A percentile compares a stretch with the other conserved stretches of the same genome.
phyloP scores from a whole-genome alignment of 1,284 basidiomycete species.

The Meira miltonrushii region DNA sequence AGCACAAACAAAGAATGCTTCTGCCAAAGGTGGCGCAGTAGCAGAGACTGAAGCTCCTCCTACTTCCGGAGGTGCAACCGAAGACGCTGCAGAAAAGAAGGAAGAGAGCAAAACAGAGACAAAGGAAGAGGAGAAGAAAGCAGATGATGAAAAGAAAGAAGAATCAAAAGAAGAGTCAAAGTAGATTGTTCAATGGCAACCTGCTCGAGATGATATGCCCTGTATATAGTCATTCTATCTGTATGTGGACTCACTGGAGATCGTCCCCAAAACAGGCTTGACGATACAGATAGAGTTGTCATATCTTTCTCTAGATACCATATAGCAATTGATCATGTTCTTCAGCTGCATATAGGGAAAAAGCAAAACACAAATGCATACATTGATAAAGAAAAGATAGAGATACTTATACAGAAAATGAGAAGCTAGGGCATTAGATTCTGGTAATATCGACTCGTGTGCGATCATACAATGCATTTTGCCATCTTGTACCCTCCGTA shows the following conservation, averaged over 20 bases:
- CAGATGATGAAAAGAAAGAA: neutral
- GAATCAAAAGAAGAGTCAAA: neutral
- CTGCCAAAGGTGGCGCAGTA: constrained; percentile 18
- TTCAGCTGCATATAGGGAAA: no score
- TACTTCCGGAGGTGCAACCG: constrained; percentile 16
- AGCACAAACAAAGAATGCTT: constrained; percentile 41
- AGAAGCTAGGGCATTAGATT: neutral
- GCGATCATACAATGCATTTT: constrained; percentile 13
- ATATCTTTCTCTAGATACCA: neutral
- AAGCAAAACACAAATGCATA: no score
- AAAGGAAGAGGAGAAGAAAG: neutral
- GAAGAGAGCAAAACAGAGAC: constrained; percentile 7
- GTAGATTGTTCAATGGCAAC: neutral
- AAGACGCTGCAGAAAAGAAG: constrained; percentile 19
- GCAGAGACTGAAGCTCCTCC: constrained; percentile 20
- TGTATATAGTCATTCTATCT: no score
- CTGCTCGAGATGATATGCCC: no score
- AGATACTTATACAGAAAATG: neutral
- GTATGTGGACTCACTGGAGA: no score
- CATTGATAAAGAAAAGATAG: neutral
- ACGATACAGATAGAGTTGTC: neutral
- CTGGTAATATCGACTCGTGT: constrained; percentile 13
- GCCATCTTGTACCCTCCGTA: neutral
- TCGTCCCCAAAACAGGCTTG: no score
- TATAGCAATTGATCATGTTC: neutral